Base-by-base conservation (phyloP, 768 basidiomycete genomes). In the Xerocomellus dryophilus region DNA sequence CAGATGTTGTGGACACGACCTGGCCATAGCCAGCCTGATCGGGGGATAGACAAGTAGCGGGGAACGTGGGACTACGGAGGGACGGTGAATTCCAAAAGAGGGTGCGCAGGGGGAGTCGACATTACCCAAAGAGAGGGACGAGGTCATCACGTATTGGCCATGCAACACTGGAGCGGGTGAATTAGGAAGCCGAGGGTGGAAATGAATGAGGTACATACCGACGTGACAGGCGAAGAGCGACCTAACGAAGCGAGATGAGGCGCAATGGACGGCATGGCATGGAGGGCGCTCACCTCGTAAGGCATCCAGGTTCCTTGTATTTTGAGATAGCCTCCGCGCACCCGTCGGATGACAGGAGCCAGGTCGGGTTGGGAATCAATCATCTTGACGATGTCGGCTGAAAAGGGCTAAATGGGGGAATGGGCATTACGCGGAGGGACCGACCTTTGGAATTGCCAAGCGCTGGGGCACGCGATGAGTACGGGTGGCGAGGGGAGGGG, bases 251-350 rank as follows among this genome's bases (percentile, higher is more conserved):
- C 53, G 55, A 65, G 47, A 65, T 66, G 63, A 67, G 66, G 51
- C 15, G 23, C 38, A 11, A 32, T 8, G 45, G 34, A 67, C 38
- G 65, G 53, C 35, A 53, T 10, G 60, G n/a, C 6, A 18, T 47
- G 47, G 50, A 51, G 31, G 31, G 38, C 39, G 67, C 79, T 57
- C 61, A 88, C 87, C 77, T 90, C 91, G 71, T 88, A 93, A 32
- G 91, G 91, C 85, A 93, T 89, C 92, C 92, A 94, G 20, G 92
- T 93, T 31, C 92, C 92, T 66, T 94, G 92, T 41, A 94, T 93
- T 74, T 93, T 93, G 55, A 94, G 81, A 73, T 90, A 91, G 47
- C 90, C 89, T 52, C 90, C 91, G 43, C 90, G 83, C 31, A 94
- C 90, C 55, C 90, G 81, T 53, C 91, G 85, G 65, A 93, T 84